Evolutionary conservation across 75 land plant genomes (phyloP), one percentile per base, ranked within the genome.

Genomic region (Isoetes taiwanensis): DNA sequence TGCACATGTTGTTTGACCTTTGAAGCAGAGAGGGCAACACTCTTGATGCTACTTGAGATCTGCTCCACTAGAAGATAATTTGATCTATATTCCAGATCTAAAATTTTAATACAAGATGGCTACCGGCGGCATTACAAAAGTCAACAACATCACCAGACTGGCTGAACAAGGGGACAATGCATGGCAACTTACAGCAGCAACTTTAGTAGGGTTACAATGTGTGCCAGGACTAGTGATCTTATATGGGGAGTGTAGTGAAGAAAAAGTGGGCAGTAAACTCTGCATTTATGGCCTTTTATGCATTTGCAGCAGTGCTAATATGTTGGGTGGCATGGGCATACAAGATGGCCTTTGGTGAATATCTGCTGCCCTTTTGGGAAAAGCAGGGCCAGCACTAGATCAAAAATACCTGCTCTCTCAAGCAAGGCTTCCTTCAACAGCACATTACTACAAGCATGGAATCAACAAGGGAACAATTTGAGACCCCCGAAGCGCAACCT

Each of bases 261-360:
- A 74, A 74, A 73, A 74, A 76, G 32, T 74, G 78, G 78, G 78
- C 78, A 2, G 65, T 75, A 26, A 75, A 76, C 62, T 71, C 78
- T 0, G 70, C 81, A 14, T 78, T 78, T 68, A 78, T 78, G 81
- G 78, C 82, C 9, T 55, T 79, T 29, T 79, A 79, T 54, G 82
- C 82, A 9, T 79, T 79, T 48, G 82, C 82, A 8, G 78, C 78
- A 20, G 77, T 64, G 2, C 42, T 72, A 1, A 8, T 77, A 0
- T 68, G 72, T 61, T 79, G 82, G 82, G 75, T 79, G 10, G 32
- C 34, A 1, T 79, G 78, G 75, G 82, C 60, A 16, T 79, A 75
- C 69, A 72, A 63, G 26, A 74, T 78, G 82, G 67, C 82, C 11
- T 79, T 79, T 57, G 82, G 82, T 0, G 14, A 66, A 11, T n/a